Base-by-base conservation (phyloP, 1,284 basidiomycete genomes). In the Pascua sp. region DNA sequence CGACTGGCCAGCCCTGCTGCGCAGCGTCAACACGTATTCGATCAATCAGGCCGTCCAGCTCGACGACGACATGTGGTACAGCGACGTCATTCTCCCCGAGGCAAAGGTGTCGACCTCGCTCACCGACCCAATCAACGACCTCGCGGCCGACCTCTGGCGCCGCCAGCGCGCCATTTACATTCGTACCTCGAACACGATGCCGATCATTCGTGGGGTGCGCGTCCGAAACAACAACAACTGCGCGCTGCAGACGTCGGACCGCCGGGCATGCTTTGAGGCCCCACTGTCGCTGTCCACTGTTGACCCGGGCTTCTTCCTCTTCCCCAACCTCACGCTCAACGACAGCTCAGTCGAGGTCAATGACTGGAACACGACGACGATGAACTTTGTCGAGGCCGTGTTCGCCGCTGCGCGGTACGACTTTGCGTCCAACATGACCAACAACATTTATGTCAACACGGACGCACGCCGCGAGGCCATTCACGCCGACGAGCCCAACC, bases 331-430 rank as follows among this genome's bases (percentile, higher is more conserved):
- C 39, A 57, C 60, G 8, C 38, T 55, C 42, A 36, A 42, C 36
- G 45, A 16, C 11, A 18, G 10, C 11, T 37, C 42, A 32, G 44
- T 48, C 53, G 48, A 49, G 17, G 41, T 49, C 11, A 18, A 42
- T 16, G 46, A 42, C 39, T 62, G 57, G 57, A 48, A 51, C 51
- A 46, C 59, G 9, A 43, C 57, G 2, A 57, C 57, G 1, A 47
- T 48, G 52, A 62, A 62, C 49, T 59, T 62, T 42, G 17, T 62
- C 38, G 46, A 62, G 42, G 49, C 57, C 46, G 42, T 62, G 18
- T 54, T 62, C 39, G 57, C 57, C 11, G 60, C 60, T 5, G 60
- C 57, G 16, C 57, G 60, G 7, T 62, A 62, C 55, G 60, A 62
- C 51, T 62, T 62, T 47, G 54, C 49, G 11, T 36, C 53, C 17